Evolutionary conservation across 2,329 filamentous ascomycete genomes (phyloP).

Genomic region (Torrubiellomyces zombiae): DNA sequence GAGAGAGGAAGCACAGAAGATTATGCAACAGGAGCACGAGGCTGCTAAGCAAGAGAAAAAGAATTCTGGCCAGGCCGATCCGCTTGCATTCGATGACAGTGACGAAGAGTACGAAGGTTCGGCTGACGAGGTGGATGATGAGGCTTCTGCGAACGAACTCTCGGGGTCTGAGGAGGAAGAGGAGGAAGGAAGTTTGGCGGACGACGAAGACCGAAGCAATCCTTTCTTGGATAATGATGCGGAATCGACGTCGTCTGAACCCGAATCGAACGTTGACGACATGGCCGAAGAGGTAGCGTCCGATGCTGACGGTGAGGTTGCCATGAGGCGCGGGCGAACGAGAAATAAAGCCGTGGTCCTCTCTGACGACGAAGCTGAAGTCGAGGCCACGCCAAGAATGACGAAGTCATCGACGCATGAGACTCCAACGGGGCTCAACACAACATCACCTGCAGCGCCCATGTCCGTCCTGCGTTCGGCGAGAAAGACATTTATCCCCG

Average conservation of each 20-base stretch:
- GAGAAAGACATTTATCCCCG: slow-evolving; percentile 54
- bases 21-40: slow-evolving; percentile 61
- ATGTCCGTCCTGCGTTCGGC: slow-evolving; percentile 52
- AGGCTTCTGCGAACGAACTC: slow-evolving; percentile 22
- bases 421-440: slow-evolving; percentile 25
- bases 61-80: slow-evolving; percentile 28
- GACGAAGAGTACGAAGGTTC: slow-evolving; percentile 32
- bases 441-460: slow-evolving; percentile 35
- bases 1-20: slow-evolving; percentile 54
- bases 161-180: slow-evolving; percentile 28
- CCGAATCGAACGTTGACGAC: slow-evolving; percentile 13
- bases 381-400: slow-evolving; percentile 30
- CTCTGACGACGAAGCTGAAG: slow-evolving; percentile 40
- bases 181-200: slow-evolving; percentile 16
- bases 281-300: slow-evolving; percentile 13
- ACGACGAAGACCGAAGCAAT: slow-evolving; percentile 16
- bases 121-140: slow-evolving; percentile 19
- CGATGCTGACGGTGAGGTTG: slow-evolving; percentile 19
- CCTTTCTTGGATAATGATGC: slow-evolving; percentile 22
- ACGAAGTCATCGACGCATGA: slow-evolving; percentile 19
- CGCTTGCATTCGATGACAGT: slow-evolving; percentile 39
- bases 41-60: slow-evolving; percentile 49
- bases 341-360: slow-evolving; percentile 36
- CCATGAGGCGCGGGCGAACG: slow-evolving; percentile 25
- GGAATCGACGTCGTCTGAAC: slow-evolving; percentile 16